Percentiles rank a stretch among this genome's conserved stretches.
Conservation (phyloP, 2,329 filamentous ascomycete species). For the Cyphellophora attinorum region DNA sequence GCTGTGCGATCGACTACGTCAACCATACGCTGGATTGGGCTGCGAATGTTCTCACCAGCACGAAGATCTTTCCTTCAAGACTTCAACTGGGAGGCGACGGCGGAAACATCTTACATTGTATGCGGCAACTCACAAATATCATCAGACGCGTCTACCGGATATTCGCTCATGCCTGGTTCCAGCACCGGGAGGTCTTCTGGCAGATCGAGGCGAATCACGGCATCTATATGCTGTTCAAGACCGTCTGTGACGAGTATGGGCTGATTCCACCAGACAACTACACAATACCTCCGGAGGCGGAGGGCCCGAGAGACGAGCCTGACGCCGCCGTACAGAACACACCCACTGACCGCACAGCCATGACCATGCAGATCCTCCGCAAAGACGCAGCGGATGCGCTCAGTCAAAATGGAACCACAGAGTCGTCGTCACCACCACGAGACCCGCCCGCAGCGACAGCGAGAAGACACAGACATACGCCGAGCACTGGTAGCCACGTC, state of each 20-base stretch:
- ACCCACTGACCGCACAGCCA: background rate
- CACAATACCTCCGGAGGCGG: conserved; percentile 85
- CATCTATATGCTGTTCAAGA: conserved; percentile 93
- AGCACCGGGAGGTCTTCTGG: conserved; percentile 93
- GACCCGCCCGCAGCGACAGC: conserved; percentile 45
- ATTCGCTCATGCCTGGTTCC: conserved; percentile 98
- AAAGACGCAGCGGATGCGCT: conserved; percentile 31
- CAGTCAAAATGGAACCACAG: conserved; percentile 1
- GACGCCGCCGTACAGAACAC: background rate
- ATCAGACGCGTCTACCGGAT: conserved; percentile 91
- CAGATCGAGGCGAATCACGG: conserved; percentile 83
- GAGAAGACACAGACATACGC: conserved; percentile 69
- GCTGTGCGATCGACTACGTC: conserved; percentile 98
- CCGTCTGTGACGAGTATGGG: conserved; percentile 84
- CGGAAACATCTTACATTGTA: conserved; percentile 33
- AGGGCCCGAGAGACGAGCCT: conserved; percentile 58
- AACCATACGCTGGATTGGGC: conserved; percentile 98
- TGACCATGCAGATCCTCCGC: conserved; percentile 22
- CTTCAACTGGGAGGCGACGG: conserved; percentile 47
- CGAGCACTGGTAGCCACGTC: conserved; percentile 68
- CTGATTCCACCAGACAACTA: conserved; percentile 90
- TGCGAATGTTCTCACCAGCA: conserved; percentile 83
- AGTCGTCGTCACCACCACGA: background rate
- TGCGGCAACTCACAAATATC: conserved; percentile 76
- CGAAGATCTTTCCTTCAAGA: conserved; percentile 89